Conservation (phyloP, 306 rosid species). For the Trifolium repens region DNA sequence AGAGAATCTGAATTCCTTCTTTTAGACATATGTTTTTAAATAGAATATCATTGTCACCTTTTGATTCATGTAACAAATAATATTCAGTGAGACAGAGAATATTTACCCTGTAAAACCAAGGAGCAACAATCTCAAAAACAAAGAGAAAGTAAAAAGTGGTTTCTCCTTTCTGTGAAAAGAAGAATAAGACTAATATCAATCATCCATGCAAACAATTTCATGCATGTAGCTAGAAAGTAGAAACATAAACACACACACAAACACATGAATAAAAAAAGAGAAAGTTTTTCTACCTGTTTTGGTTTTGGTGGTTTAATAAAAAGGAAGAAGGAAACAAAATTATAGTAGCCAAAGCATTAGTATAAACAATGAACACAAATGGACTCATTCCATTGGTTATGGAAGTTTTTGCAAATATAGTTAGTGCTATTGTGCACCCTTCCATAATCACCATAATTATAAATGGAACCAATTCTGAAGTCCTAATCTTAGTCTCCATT, state of each 20-base stretch:
- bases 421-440: constrained; percentile 67
- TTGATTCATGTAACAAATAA: not conserved
- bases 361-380: constrained; percentile 69
- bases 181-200: constrained; percentile 15
- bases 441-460: constrained; percentile 69
- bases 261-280: not conserved
- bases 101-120: constrained; percentile 72
- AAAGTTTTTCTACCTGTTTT: constrained; percentile 40
- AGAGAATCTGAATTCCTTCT: too few species aligned
- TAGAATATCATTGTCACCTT: not conserved
- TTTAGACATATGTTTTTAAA: not conserved
- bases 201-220: constrained; percentile 32
- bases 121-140: constrained; percentile 64
- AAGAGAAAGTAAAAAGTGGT: constrained; percentile 57
- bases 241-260: constrained; percentile 14
- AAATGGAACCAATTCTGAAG: constrained; percentile 55
- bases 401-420: constrained; percentile 68
- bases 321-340: constrained; percentile 64
- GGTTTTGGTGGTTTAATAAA: constrained; percentile 47
- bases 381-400: constrained; percentile 73
- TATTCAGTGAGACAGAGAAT: not conserved
- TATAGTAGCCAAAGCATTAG: constrained; percentile 60
- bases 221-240: not conserved
- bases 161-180: constrained; percentile 51
- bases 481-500: constrained; percentile 42